Conservation (phyloP, 345 rosid species). For the Populus euphratica region DNA sequence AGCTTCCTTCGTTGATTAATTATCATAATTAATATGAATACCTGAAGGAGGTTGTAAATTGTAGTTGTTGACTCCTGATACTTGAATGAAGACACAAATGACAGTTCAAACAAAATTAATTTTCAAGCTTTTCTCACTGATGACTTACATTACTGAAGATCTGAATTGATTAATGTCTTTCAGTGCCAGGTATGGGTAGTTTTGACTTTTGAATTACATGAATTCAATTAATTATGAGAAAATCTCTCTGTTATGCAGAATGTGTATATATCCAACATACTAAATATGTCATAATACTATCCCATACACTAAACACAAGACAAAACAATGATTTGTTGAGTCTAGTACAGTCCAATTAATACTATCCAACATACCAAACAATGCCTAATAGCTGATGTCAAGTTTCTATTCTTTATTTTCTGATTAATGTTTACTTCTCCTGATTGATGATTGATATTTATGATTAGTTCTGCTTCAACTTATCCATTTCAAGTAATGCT, state of each 20-base stretch:
- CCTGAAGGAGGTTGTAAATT: constrained; percentile 22
- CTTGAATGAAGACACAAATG: constrained; percentile 22
- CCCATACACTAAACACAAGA: too few species aligned
- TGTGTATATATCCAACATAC: not conserved
- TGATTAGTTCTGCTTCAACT: not conserved
- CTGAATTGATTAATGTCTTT: constrained; percentile 29
- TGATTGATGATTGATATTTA: not conserved
- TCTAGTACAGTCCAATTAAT: too few species aligned
- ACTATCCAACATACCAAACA: too few species aligned
- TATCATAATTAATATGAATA: constrained; percentile 14
- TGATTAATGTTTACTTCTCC: not conserved
- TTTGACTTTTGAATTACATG: constrained; percentile 29
- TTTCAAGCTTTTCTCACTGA: constrained; percentile 18
- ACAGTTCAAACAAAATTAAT: constrained; percentile 21
- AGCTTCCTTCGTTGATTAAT: constrained; percentile 37
- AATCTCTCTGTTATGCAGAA: constrained; percentile 7
- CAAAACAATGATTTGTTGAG: too few species aligned
- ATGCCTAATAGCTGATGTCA: not conserved
- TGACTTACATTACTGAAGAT: constrained; percentile 8
- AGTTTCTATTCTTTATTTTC: not conserved
- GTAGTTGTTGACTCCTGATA: constrained; percentile 22
- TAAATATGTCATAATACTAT: too few species aligned
- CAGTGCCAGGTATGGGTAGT: constrained; percentile 23
- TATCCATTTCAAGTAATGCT: not conserved
- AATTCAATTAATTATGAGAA: constrained; percentile 17